Conservation (phyloP, 208 protist species). For the Spongospora subterranea region DNA sequence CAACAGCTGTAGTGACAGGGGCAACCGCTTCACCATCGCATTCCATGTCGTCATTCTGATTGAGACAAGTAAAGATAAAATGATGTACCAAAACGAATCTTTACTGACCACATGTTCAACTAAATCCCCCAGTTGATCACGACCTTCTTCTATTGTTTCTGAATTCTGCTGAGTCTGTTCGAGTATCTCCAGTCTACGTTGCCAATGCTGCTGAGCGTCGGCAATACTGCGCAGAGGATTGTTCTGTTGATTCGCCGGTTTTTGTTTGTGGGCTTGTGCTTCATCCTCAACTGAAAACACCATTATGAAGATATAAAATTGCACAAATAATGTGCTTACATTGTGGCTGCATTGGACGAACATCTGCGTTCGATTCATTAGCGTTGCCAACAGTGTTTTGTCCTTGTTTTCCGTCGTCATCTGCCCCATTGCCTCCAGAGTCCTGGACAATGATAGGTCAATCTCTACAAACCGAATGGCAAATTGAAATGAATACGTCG, state of each 20-base stretch:
- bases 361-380: too few species aligned
- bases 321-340: background rate
- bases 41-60: background rate
- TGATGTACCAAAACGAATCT: background rate
- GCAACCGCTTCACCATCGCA: background rate
- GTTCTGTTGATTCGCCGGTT: background rate
- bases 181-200: background rate
- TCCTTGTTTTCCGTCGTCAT: background rate
- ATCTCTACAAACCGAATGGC: background rate
- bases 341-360: too few species aligned
- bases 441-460: background rate
- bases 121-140: background rate
- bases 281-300: background rate
- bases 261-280: background rate
- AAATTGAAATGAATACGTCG: background rate
- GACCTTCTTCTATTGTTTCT: background rate
- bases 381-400: too few species aligned
- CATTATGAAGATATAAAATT: background rate
- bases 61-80: background rate
- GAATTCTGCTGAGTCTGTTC: background rate
- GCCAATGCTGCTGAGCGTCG: conserved; percentile 1
- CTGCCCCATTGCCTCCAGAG: background rate
- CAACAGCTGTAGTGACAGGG: background rate
- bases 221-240: background rate
- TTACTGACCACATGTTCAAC: background rate